Evolutionary conservation across 495 filamentous ascomycete species (phyloP), one percentile per base, ranked within the genome.

Genomic region (Penicillium subrubescens): DNA sequence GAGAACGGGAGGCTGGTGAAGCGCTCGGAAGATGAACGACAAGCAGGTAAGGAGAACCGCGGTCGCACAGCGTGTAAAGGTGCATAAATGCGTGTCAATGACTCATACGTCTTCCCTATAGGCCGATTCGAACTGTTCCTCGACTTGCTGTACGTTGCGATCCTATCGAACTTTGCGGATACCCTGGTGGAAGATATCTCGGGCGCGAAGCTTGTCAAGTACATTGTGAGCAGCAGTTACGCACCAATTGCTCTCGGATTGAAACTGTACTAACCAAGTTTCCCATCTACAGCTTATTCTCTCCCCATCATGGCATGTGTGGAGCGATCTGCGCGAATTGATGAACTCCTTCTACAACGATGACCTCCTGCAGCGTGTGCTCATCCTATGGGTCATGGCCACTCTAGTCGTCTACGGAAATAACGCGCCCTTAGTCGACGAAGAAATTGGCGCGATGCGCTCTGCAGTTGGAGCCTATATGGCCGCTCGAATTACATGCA

Each of bases 271-370:
- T 52, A 29, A 52, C 21, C 8, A 5, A 1, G 1, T 39, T 19
- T 5, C 19, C 41, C 17, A n/a, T 52, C n/a, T 57, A 62, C 27
- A 79, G 71, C 70, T 81, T 0, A 77, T 79, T 50, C 68, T 80
- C 0, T 75, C 78, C 8, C 79, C 81, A 44, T 75, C 76, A 62
- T 82, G 82, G 82, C 76, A 82, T 35, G 70, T 82, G 10, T 84
- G 82, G 82, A 78, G 74, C 58, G 80, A 81, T 55, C 68, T 82
- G 4, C 77, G 77, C 57, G 79, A 79, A 62, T 58, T 82, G 44
- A 82, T 83, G 81, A 81, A 80, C 73, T 77, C 73, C 10, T 83
- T 82, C 72, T 81, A 79, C 63, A 83, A 80, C 63, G 80, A 84
- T 51, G 82, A 84, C 62, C 54, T 84, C 14, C 64, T 79, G 0